Evolutionary conservation across 805 yeast species (phyloP).

Genomic region (Suhomyces sp.): DNA sequence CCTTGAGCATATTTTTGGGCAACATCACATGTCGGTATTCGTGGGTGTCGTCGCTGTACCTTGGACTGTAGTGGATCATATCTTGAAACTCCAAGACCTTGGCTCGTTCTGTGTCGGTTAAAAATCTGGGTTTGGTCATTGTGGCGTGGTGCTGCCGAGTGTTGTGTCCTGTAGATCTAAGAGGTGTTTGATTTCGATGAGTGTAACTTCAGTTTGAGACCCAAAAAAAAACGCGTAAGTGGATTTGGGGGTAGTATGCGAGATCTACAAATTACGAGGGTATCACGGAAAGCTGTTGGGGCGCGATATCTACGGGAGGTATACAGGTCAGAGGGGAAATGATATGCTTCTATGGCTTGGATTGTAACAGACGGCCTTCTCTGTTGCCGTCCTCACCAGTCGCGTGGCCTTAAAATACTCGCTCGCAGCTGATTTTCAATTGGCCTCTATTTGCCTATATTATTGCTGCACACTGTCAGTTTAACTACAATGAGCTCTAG

Average conservation of each 20-base stretch:
- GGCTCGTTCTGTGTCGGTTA: slow-evolving; percentile 80
- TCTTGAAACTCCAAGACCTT: slow-evolving; percentile 90
- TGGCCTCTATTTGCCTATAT: neutral
- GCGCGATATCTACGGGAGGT: neutral
- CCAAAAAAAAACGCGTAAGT: neutral
- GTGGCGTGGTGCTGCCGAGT: neutral
- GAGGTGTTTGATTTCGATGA: neutral
- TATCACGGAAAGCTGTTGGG: neutral
- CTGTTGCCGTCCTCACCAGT: neutral
- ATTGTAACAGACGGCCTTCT: neutral
- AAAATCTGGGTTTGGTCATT: slow-evolving; percentile 59
- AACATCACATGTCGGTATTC: slow-evolving; percentile 97
- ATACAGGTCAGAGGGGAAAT: neutral
- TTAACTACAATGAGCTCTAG: neutral
- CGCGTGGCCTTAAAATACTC: neutral
- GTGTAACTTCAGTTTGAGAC: neutral
- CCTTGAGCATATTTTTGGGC: slow-evolving; percentile 93
- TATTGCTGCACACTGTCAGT: neutral
- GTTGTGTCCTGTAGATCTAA: neutral
- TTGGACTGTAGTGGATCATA: slow-evolving; percentile 88
- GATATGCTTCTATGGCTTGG: neutral
- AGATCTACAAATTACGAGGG: neutral
- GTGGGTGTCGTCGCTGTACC: slow-evolving; percentile 86
- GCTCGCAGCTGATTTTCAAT: neutral
- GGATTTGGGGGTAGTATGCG: neutral